phyloP scores from a whole-genome alignment of 148 eudicot species.

The Vaccinium corymbosum region DNA sequence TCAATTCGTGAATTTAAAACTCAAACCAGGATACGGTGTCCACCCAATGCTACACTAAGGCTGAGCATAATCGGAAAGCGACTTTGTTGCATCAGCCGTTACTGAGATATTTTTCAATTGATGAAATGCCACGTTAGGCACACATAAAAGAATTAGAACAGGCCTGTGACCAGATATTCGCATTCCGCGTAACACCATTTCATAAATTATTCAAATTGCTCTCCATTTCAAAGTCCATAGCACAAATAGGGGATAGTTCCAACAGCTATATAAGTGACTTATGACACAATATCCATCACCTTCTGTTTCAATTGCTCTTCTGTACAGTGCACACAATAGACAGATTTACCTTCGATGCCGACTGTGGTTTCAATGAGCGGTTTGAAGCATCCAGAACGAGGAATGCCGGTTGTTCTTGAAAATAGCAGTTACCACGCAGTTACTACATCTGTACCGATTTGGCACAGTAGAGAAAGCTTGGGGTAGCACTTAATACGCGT shows the following conservation, averaged over 20 bases:
- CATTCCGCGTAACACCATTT: background rate
- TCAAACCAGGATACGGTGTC: background rate
- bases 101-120: background rate
- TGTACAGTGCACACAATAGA: background rate
- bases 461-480: background rate
- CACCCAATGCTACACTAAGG: background rate
- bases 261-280: background rate
- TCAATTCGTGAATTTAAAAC: background rate
- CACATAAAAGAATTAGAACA: background rate
- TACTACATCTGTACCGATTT: background rate
- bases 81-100: background rate
- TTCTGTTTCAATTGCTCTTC: background rate
- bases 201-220: background rate
- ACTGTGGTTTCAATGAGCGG: background rate
- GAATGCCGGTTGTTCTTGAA: background rate
- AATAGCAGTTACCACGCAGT: background rate
- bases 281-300: background rate
- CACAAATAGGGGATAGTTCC: background rate
- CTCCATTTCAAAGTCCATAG: background rate
- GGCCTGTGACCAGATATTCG: background rate
- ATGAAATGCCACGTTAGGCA: background rate
- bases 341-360: background rate
- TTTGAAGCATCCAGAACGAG: background rate
- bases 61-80: background rate
- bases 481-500: background rate